phyloP scores from a whole-genome alignment of 352 stramenopile genomes.

The Phytopythium chamaehyphon region DNA sequence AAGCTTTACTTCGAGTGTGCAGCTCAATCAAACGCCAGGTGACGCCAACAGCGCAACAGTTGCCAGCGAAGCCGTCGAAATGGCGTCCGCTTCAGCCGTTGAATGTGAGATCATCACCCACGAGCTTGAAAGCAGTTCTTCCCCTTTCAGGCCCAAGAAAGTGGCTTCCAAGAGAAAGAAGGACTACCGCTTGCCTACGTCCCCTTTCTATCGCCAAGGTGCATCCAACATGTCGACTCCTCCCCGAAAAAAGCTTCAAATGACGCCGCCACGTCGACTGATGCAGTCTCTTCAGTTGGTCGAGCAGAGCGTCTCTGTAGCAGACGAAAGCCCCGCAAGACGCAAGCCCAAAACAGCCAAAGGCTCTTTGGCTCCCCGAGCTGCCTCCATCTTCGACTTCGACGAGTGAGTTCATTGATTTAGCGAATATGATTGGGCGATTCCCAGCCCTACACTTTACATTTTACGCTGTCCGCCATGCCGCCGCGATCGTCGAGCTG shows the following conservation, averaged over 20 bases:
- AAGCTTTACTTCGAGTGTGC: no score
- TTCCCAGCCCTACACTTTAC: background rate
- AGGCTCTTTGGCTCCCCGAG: background rate
- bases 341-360: slow-evolving; percentile 3
- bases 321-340: slow-evolving; percentile 1
- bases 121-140: background rate
- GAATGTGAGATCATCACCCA: no score
- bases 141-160: background rate
- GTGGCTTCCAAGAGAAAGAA: background rate
- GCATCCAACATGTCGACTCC: background rate
- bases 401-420: slow-evolving; percentile 6
- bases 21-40: no score
- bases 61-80: no score
- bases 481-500: slow-evolving; percentile 6
- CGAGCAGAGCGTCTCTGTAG: background rate
- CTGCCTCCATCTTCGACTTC: slow-evolving; percentile 8
- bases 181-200: slow-evolving; percentile 6
- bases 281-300: background rate
- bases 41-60: no score
- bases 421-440: background rate
- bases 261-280: background rate
- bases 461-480: background rate
- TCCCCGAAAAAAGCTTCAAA: background rate
- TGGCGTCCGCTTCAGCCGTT: no score
- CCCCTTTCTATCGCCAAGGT: background rate